These are phyloP conservation scores for Penicillium tannophilum DNA, from an alignment of 495 filamentous ascomycete species.

Conservation along the genomic window DNA sequence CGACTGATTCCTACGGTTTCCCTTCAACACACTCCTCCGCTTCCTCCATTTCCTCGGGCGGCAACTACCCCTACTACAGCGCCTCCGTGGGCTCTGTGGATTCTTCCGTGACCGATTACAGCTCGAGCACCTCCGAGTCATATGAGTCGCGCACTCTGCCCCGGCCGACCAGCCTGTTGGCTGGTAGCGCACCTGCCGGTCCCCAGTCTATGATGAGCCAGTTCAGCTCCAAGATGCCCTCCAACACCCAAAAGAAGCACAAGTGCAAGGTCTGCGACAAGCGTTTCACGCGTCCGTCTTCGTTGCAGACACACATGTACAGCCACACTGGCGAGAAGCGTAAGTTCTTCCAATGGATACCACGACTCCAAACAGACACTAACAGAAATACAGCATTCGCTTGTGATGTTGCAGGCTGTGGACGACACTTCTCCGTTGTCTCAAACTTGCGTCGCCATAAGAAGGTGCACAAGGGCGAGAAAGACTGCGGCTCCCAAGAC, in stretches of 20 bases:
- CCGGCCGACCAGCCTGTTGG: conserved; percentile 70
- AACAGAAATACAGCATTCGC: conserved; percentile 69
- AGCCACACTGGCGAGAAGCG: conserved; percentile 99
- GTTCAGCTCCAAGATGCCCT: conserved; percentile 96
- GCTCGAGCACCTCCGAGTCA: conserved; percentile 81
- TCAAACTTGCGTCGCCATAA: conserved; percentile 93
- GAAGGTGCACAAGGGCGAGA: conserved; percentile 93
- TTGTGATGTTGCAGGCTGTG: conserved; percentile 94
- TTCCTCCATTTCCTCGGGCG: conserved; percentile 88
- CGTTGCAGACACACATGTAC: conserved; percentile 97
- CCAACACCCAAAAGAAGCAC: conserved; percentile 98
- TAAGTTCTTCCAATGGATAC: conserved; percentile 54
- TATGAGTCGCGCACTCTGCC: conserved; percentile 88
- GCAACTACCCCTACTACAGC: conserved; percentile 74
- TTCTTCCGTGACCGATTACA: conserved; percentile 92
- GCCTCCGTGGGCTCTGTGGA: conserved; percentile 78
- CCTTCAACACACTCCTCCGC: conserved; percentile 87
- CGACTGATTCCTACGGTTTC: conserved; percentile 91
- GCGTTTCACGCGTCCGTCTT: conserved; percentile 95
- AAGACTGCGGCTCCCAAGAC: conserved; percentile 46
- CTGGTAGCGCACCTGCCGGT: conserved; percentile 69
- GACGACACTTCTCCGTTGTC: conserved; percentile 95
- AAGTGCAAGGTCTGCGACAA: conserved; percentile 99
- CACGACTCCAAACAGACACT: conserved; percentile 25
- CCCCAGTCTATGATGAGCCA: conserved; percentile 98